phyloP scores from a whole-genome alignment of 768 basidiomycete genomes.

The Mycena olivaceomarginata region DNA sequence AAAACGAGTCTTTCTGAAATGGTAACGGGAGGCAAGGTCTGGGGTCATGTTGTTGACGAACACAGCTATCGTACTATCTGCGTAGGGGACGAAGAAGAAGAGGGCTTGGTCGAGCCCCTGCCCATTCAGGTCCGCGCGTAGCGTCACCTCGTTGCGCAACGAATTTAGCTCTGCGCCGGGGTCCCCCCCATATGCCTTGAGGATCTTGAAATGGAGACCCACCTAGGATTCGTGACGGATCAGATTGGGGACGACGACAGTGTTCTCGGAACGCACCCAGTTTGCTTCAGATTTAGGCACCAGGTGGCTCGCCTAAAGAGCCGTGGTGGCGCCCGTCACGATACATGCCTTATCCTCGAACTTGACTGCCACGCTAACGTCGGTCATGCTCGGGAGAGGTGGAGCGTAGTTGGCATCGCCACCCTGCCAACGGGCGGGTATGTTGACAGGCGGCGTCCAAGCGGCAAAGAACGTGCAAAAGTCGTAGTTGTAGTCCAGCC shows the following conservation, averaged over 20 bases:
- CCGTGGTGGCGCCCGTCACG: slow-evolving; percentile 11
- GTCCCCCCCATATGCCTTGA: neutral
- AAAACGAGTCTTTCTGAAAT: neutral
- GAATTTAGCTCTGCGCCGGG: neutral
- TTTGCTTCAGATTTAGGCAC: neutral
- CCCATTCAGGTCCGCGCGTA: slow-evolving; percentile 13
- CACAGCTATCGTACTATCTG: neutral
- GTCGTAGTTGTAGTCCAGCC: slow-evolving; percentile 3
- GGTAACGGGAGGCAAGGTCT: slow-evolving; percentile 16
- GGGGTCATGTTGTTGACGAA: neutral
- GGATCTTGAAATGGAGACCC: neutral
- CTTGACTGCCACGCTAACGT: slow-evolving; percentile 10
- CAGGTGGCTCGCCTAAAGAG: slow-evolving; percentile 8
- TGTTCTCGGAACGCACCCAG: slow-evolving; percentile 18
- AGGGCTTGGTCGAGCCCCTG: neutral
- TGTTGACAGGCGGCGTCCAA: slow-evolving; percentile 2
- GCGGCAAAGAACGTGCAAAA: neutral
- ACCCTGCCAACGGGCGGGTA: slow-evolving; percentile 22
- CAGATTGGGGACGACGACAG: slow-evolving; percentile 4
- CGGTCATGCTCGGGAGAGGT: neutral
- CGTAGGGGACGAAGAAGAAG: slow-evolving; percentile 30
- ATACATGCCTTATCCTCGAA: neutral
- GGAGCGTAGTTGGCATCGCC: neutral
- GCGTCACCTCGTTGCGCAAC: slow-evolving; percentile 10
- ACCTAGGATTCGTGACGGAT: slow-evolving; percentile 1